These are phyloP conservation scores for Yamadazyma membranifaciens DNA, from an alignment of 1,139 yeast genomes.

Conservation along the genomic window DNA sequence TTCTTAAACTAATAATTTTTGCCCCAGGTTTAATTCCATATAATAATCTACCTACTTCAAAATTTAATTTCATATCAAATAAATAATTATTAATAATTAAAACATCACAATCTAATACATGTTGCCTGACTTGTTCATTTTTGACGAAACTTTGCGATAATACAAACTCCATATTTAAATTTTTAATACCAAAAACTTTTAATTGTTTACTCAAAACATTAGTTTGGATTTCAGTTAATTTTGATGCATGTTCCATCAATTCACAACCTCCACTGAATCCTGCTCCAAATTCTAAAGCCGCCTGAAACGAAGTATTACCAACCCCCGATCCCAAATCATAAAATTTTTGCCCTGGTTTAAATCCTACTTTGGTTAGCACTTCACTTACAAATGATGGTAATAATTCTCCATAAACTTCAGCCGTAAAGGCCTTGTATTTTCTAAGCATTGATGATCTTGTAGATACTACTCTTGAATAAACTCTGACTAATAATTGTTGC, in stretches of 20 bases:
- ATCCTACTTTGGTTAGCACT: conserved; percentile 62
- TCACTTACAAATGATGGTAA: conserved; percentile 74
- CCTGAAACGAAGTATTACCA: conserved; percentile 88
- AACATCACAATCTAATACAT: conserved; percentile 65
- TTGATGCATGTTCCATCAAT: conserved; percentile 79
- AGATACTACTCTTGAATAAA: conserved; percentile 75
- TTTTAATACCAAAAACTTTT: conserved; percentile 59
- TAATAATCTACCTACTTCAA: conserved; percentile 64
- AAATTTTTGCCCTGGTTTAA: conserved; percentile 55
- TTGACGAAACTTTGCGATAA: conserved; percentile 71
- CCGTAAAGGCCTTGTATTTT: conserved; percentile 81
- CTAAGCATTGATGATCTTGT: conserved; percentile 67
- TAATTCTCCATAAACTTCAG: conserved; percentile 88
- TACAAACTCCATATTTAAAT: conserved; percentile 57
- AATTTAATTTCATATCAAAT: conserved; percentile 71
- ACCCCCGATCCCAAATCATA: conserved; percentile 93
- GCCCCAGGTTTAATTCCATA: conserved; percentile 68
- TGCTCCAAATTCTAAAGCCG: conserved; percentile 84
- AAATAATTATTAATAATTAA: conserved; percentile 79
- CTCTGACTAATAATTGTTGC: conserved; percentile 69
- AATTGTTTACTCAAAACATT: conserved; percentile 58
- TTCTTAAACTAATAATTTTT: conserved; percentile 73
- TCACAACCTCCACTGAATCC: conserved; percentile 82
- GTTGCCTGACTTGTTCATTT: conserved; percentile 52
- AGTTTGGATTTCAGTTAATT: conserved; percentile 60